Evolutionary conservation across 176 grass and related monocot species (phyloP), one percentile per base, ranked within the genome.

Genomic region (Triticum urartu): DNA sequence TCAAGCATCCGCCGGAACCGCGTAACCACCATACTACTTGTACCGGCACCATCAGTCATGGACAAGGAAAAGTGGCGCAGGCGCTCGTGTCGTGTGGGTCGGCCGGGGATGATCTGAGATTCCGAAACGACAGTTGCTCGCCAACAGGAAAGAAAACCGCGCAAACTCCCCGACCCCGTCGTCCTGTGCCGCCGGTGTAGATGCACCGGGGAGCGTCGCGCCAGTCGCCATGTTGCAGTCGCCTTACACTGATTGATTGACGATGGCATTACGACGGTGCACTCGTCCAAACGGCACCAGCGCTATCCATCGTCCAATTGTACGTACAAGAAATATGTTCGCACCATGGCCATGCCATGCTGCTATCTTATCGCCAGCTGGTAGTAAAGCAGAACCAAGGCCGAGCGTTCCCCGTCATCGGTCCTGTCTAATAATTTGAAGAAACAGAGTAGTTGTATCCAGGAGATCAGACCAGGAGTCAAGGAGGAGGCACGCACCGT

Each of bases 201-300:
- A 75, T 6, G 20, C 70, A 26, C 45, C 20, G 30, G 15, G 40
- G 13, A 6, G 12, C n/a, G 2, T 17, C 17, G 11, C 45, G 18
- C n/a, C 15, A 10, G 24, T 75, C 42, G 33, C 1, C 22, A 4
- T 5, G n/a, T 40, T 59, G 11, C 35, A 6, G 20, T 88, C 35
- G 0, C 71, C 24, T 58, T 75, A 56, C 10, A 50, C 43, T 32
- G 28, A 74, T 1, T 54, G 50, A 54, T 18, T 54, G 50, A 54
- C 6, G 1, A 52, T 76, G 3, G 24, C 75, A 72, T 54, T 5
- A n/a, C 43, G 33, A 36, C 4, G 62, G 25, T 52, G 77, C 68
- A 64, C 76, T 71, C 36, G 80, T 70, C 80, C 8, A 4, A 58
- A 88, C 75, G 81, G 64, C 72, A 68, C 34, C 3, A 3, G 5